Percentiles rank a stretch among this genome's conserved stretches.
Evolutionary conservation across 345 rosid genomes (phyloP).

Genomic region (Populus euphratica): DNA sequence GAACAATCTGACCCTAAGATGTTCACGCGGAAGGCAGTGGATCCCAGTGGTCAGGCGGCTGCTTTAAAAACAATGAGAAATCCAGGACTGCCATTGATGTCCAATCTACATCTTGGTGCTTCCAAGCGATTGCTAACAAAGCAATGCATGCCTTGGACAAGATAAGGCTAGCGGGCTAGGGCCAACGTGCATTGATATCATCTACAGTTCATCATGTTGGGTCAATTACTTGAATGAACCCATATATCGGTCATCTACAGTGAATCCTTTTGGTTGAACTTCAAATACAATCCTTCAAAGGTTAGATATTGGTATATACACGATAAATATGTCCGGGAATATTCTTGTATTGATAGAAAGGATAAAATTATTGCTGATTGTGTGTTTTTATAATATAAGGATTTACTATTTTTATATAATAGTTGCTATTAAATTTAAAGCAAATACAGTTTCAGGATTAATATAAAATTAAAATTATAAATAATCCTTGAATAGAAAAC

Average conservation of each 20-base stretch:
- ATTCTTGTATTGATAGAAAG: no score
- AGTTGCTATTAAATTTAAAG: no score
- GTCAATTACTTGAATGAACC: slow-evolving; percentile 7
- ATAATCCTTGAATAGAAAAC: no score
- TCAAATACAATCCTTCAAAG: background rate
- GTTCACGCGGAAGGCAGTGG: background rate
- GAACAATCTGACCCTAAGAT: background rate
- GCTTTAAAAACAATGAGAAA: background rate
- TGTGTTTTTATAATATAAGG: no score
- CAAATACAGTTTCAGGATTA: no score
- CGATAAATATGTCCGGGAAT: background rate
- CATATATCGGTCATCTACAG: slow-evolving; percentile 8
- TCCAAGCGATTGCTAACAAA: background rate
- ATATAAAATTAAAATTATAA: no score
- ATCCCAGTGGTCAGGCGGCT: slow-evolving; percentile 7
- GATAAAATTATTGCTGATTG: no score
- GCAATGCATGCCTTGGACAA: slow-evolving; percentile 18
- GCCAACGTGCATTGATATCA: background rate
- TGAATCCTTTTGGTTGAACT: slow-evolving; percentile 7
- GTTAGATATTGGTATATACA: no score
- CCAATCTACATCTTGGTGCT: slow-evolving; percentile 4
- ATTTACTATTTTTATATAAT: no score
- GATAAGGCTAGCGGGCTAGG: background rate
- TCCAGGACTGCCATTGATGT: slow-evolving; percentile 1
- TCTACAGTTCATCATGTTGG: slow-evolving; percentile 5